Base-by-base conservation (phyloP, 345 rosid species). In the Gossypium ekmanianum region DNA sequence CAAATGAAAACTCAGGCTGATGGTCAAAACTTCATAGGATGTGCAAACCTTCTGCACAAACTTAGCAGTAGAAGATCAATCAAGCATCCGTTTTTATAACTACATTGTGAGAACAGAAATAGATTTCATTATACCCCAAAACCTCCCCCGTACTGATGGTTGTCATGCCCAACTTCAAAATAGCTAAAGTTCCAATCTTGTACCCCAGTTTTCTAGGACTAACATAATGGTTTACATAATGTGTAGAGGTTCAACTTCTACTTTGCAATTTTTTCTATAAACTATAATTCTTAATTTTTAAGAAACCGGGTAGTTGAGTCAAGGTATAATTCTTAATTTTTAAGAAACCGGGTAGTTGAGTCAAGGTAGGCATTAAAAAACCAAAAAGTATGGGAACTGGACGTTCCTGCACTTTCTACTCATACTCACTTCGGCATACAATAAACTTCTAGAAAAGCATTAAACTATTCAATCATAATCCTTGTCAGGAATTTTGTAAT, bases 71-170 rank as follows among this genome's bases (percentile, higher is more conserved):
- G 0, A 71, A 27, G 27, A 71, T 54, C 48, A 71, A 39, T 34
- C 61, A 52, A 48, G 52, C 43, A 68, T 43, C 52, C 13, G 18
- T 66, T 50, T 68, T 29, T 56, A 65, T 20, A 64, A 67, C 64
- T 27, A 29, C 3, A 34, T 34, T 41, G 24, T 39, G 17, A 61
- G 45, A 61, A 27, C n/a, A 39, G 62, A 16, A 61, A 47, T 50
- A 71, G 11, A 55, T 71, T 71, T 51, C n/a, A 34, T 55, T 34
- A 54, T n/a, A 71, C 62, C 3, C 74, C 50, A 11, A 70, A 29
- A 34, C 29, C 26, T 52, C 50, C 50, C 47, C 48, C 43, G 0
- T 1, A 3, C 22, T 16, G 5, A 68, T 68, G 72, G 41, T 24
- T 51, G 14, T 1, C 24, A 27, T 48, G 34, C 59, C 39, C 12